Evolutionary conservation across 2,329 filamentous ascomycete genomes (phyloP), one percentile per base, ranked within the genome.

Genomic region (Xylariomycetidae sp.): DNA sequence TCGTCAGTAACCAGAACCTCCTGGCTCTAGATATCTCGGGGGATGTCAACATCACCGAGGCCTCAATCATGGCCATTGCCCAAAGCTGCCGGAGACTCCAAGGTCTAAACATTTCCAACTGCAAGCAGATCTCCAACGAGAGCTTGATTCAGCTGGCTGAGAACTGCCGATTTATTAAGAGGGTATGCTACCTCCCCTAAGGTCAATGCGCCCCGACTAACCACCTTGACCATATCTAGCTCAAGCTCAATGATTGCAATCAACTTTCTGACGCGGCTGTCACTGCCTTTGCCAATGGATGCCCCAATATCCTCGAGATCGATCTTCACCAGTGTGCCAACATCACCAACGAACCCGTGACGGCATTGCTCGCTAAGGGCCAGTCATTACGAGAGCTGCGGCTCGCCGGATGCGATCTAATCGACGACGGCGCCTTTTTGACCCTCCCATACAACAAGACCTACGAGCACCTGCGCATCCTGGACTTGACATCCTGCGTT

Each of bases 201-300:
- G 4, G 9, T 14, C 19, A 12, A 34, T 22, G 33, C 22, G 10
- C 26, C 31, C 17, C 15, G 7, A 8, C 6, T 18, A n/a, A n/a
- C n/a, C n/a, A n/a, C n/a, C n/a, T n/a, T n/a, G n/a, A n/a, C n/a
- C n/a, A n/a, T n/a, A 25, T 37, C 27, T 49, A 92, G 79, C 74
- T 98, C 47, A 98, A 98, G 74, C 74, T 98, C 41, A 98, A 96
- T 59, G 85, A 89, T 37, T 95, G 92, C 56, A 61, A 64, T n/a
- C 84, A 94, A 59, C 67, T 95, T 20, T 87, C 83, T 24, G 87
- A 96, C 55, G 70, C 73, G 30, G 82, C 88, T 6, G 81, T 96
- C 43, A 68, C 85, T 38, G 85, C 88, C 4, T 93, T 98, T 55
- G 90, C 92, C 5, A 70, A 80, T 28, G 77, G 93, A 60, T 95